phyloP scores from a whole-genome alignment of 768 basidiomycete species.

The Macrolepiota albuminosa region DNA sequence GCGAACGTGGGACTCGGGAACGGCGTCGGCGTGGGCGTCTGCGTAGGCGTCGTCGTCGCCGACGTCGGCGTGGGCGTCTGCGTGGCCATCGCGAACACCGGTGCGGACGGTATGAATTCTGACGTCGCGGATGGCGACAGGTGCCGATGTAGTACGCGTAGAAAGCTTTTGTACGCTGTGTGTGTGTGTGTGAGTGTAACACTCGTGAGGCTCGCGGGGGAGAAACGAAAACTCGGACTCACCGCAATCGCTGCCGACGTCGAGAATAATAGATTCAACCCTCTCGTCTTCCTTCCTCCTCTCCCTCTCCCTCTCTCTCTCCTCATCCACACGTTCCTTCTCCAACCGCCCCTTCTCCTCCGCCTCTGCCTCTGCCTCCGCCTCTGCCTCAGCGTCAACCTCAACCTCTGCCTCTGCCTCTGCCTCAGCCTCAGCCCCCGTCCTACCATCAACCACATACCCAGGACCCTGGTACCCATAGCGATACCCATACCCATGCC shows the following conservation, averaged over 20 bases:
- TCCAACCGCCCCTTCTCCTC: neutral
- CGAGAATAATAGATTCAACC: slow-evolving; percentile 32
- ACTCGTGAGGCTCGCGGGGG: too few species aligned
- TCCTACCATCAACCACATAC: neutral
- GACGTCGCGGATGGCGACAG: slow-evolving; percentile 30
- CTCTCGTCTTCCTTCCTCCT: slow-evolving; percentile 20
- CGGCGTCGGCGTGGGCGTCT: slow-evolving; percentile 23
- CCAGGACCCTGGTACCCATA: slow-evolving; percentile 22
- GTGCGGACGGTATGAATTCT: slow-evolving; percentile 31
- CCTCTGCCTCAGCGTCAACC: neutral
- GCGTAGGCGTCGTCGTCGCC: slow-evolving; percentile 19
- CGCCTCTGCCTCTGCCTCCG: too few species aligned
- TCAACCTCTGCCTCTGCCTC: too few species aligned
- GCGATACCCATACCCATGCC: slow-evolving; percentile 17
- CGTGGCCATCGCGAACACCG: slow-evolving; percentile 13
- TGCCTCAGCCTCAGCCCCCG: slow-evolving; percentile 2
- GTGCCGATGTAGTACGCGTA: slow-evolving; percentile 49
- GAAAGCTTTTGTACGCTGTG: slow-evolving; percentile 43
- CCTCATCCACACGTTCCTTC: slow-evolving; percentile 13
- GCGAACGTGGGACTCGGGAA: slow-evolving; percentile 21
- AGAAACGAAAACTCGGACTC: too few species aligned
- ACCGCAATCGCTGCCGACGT: slow-evolving; percentile 31
- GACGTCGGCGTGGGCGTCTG: slow-evolving; percentile 21
- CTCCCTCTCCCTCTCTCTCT: slow-evolving; percentile 14
- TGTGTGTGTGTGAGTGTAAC: too few species aligned